Evolutionary conservation across 2,329 filamentous ascomycete species (phyloP), one percentile per base, ranked within the genome.

Genomic region (Fusarium acutatum): DNA sequence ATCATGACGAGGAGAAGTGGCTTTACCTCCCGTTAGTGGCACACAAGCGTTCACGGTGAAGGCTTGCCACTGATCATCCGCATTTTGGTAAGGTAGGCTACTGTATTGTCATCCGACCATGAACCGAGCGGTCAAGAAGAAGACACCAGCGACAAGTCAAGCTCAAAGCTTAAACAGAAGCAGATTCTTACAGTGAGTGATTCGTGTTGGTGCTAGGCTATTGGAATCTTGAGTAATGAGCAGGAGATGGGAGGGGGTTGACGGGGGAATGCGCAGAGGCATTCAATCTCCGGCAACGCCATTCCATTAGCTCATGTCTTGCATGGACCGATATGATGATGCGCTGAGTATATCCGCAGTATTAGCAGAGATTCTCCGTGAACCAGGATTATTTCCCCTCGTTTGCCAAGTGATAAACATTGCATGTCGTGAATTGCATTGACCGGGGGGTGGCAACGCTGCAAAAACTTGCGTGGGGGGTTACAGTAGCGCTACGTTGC

Each of bases 231-330:
- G 50, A 59, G 43, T 69, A 69, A 65, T 64, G 50, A 41, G 20
- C 46, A 28, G 44, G 44, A 26, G 24, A 37, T 26, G 26, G 26
- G 24, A 47, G 26, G 28, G 41, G 47, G 43, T 46, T n/a, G 37
- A 44, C 17, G 9, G n/a, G 67, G 67, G 60, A 70, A 69, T 69
- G 67, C 11, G 13, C 58, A 50, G 41, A 65, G 66, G 67, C 46
- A 70, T 69, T 69, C 37, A 44, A 18, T 44, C 59, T 69, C 66
- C 11, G 59, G 52, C 67, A 70, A 69, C 66, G 30, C 18, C 67
- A 70, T 69, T 69, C 67, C 67, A 69, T 28, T 28, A 41, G 34
- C 24, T 17, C 24, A 53, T 69, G 67, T 60, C 66, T 66, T 54
- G 26, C 38, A 65, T 35, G 40, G 18, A 28, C 14, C 50, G 35